Base-by-base conservation (phyloP, 192 early-diverging fungal genomes). In the Helicostylum pulchrum region DNA sequence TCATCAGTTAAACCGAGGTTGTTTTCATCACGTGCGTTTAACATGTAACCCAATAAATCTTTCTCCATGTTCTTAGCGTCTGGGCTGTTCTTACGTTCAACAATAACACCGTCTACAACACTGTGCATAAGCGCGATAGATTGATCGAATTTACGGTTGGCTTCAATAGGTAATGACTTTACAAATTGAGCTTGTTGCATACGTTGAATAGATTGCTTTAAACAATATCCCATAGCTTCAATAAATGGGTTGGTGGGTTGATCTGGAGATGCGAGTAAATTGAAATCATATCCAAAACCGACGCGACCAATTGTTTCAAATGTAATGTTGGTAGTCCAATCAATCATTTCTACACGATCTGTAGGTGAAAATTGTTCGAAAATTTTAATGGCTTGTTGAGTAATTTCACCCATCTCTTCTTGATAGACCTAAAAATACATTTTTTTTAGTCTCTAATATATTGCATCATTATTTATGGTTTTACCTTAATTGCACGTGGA, bases 201-300 rank as follows among this genome's bases (percentile, higher is more conserved):
- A 10, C 72, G 62, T 15, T 20, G 46, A 44, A 70, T 51, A 54
- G 50, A 45, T 26, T 42, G 42, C 7, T 48, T 62, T 10, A 64
- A 57, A 23, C 61, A 62, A n/a, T 76, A 83, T 14, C 23, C 45
- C 67, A 75, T 61, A 3, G 73, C 73, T 7, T 66, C 53, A 26
- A 65, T 70, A 49, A 75, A 75, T 15, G 73, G 68, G 53, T 75
- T 64, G 14, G 34, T 49, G 1, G 58, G 56, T 43, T 60, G 68
- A 57, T 75, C 44, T 10, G 47, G 67, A 23, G 54, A 36, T 15
- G 66, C 23, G 0, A 76, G 54, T 3, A 70, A 43, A n/a, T 75
- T 53, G 49, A 87, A 85, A 30, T 79, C 72, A 53, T 77, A 85
- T 12, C 80, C 85, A 39, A 87, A 85, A 5, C 85, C 85, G 26